Conservation (phyloP, 2,329 filamentous ascomycete species). For the Dactylella cylindrospora region DNA sequence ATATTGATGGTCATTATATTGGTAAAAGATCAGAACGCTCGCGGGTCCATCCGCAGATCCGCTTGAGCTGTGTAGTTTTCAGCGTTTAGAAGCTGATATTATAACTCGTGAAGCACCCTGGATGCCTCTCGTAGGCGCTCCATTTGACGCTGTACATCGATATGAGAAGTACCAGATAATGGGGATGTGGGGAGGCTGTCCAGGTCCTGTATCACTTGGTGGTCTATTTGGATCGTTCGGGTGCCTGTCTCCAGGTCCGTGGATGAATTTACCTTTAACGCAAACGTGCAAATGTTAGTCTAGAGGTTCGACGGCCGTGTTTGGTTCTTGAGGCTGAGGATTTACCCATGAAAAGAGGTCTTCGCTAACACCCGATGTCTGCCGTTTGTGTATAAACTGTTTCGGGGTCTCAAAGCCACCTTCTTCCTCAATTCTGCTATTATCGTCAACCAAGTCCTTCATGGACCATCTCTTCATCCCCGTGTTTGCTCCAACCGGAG, state of each 20-base stretch:
- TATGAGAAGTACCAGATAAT: conserved; percentile 5
- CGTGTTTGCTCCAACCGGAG: conserved; percentile 12
- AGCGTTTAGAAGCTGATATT: too few relatives aligned
- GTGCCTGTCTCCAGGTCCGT: conserved; percentile 20
- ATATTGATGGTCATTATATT: too few relatives aligned
- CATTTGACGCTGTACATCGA: conserved; percentile 27
- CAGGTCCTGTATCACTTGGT: conserved; percentile 15
- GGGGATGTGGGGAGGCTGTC: conserved; percentile 37
- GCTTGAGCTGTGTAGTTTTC: too few relatives aligned
- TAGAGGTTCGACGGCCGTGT: too few relatives aligned
- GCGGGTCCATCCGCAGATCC: too few relatives aligned
- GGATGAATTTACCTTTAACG: conserved; percentile 30
- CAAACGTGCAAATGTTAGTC: too few relatives aligned
- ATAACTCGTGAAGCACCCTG: conserved; percentile 24
- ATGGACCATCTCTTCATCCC: conserved; percentile 27
- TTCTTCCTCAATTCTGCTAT: conserved; percentile 22
- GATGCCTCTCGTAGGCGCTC: conserved; percentile 23
- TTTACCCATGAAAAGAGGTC: conserved; percentile 29
- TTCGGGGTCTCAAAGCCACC: conserved; percentile 24
- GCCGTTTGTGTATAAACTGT: conserved; percentile 29
- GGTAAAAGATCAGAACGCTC: too few relatives aligned
- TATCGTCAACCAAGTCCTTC: conserved; percentile 27
- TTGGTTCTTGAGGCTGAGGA: too few relatives aligned
- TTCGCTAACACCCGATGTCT: conserved; percentile 17
- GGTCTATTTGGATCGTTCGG: conserved; percentile 14